A percentile compares a stretch with the other conserved stretches of the same genome.
Evolutionary conservation across 2,329 filamentous ascomycete genomes (phyloP).

Genomic region (Colletotrichum chlorophyti): DNA sequence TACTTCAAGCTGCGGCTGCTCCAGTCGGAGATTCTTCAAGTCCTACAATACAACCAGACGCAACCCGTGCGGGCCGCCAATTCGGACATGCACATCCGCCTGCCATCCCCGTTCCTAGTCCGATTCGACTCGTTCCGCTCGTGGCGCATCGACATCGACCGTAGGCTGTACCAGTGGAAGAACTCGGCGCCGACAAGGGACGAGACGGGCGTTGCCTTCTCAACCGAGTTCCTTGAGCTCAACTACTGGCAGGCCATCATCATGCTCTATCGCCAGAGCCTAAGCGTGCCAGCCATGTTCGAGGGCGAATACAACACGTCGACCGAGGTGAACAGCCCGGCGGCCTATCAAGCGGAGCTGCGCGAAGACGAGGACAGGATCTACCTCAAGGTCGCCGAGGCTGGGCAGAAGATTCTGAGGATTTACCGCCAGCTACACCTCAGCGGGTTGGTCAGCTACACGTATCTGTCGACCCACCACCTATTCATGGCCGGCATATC

Average conservation of each 20-base stretch:
- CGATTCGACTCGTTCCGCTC: slow-evolving; percentile 85
- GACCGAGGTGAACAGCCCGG: slow-evolving; percentile 68
- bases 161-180: slow-evolving; percentile 85
- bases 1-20: slow-evolving; percentile 89
- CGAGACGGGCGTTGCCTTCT: slow-evolving; percentile 88
- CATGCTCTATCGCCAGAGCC: slow-evolving; percentile 90
- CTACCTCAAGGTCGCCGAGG: slow-evolving; percentile 93
- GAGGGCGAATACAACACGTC: slow-evolving; percentile 77
- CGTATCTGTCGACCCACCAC: slow-evolving; percentile 93
- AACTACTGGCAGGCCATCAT: slow-evolving; percentile 99
- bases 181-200: slow-evolving; percentile 76
- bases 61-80: slow-evolving; percentile 76
- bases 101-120: slow-evolving; percentile 85
- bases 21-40: slow-evolving; percentile 94
- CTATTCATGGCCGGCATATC: slow-evolving; percentile 97
- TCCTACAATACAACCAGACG: slow-evolving; percentile 90
- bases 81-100: slow-evolving; percentile 76
- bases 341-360: slow-evolving; percentile 68
- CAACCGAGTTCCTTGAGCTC: slow-evolving; percentile 86
- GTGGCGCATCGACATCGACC: slow-evolving; percentile 89
- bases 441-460: slow-evolving; percentile 91
- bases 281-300: slow-evolving; percentile 84
- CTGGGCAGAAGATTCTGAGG: slow-evolving; percentile 89
- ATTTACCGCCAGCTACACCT: slow-evolving; percentile 90
- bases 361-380: slow-evolving; percentile 88